These are phyloP conservation scores for Geotrichum europaeum DNA, from an alignment of 1,139 yeast species.

Conservation along the genomic window DNA sequence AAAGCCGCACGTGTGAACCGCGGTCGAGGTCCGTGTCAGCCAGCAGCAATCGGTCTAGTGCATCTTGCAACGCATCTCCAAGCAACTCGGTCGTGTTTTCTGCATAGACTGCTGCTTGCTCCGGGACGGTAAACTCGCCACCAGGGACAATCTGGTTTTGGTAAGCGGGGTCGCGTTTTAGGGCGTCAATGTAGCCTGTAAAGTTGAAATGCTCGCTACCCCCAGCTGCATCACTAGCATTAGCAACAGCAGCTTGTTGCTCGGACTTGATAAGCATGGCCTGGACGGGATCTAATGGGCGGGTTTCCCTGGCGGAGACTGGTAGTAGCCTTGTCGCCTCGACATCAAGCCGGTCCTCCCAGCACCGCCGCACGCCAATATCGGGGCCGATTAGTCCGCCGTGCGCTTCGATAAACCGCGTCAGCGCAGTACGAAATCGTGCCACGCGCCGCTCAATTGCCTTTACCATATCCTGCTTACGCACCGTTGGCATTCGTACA, in stretches of 20 bases:
- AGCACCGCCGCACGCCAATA: background rate
- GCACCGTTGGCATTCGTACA: slow-evolving; percentile 41
- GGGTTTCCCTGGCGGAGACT: background rate
- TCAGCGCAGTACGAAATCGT: slow-evolving; percentile 46
- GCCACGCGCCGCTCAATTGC: slow-evolving; percentile 55
- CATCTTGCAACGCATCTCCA: slow-evolving; percentile 41
- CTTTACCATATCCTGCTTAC: slow-evolving; percentile 48
- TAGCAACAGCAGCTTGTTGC: background rate
- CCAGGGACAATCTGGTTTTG: slow-evolving; percentile 53
- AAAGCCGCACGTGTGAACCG: slow-evolving; percentile 40
- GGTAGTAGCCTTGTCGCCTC: slow-evolving; percentile 50
- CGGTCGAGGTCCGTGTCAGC: slow-evolving; percentile 22
- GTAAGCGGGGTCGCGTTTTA: slow-evolving; percentile 41
- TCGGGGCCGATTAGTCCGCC: slow-evolving; percentile 10
- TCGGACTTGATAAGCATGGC: slow-evolving; percentile 16
- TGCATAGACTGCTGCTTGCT: slow-evolving; percentile 43
- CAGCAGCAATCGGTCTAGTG: slow-evolving; percentile 42
- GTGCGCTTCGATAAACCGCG: slow-evolving; percentile 35
- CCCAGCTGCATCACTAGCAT: background rate
- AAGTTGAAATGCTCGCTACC: slow-evolving; percentile 32
- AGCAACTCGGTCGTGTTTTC: slow-evolving; percentile 40
- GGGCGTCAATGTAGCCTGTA: slow-evolving; percentile 42
- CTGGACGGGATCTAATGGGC: slow-evolving; percentile 23
- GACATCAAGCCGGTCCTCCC: slow-evolving; percentile 22
- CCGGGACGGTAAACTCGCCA: slow-evolving; percentile 40